Evolutionary conservation across 331 rosid genomes (phyloP).

Genomic region (Ulmus americana): DNA sequence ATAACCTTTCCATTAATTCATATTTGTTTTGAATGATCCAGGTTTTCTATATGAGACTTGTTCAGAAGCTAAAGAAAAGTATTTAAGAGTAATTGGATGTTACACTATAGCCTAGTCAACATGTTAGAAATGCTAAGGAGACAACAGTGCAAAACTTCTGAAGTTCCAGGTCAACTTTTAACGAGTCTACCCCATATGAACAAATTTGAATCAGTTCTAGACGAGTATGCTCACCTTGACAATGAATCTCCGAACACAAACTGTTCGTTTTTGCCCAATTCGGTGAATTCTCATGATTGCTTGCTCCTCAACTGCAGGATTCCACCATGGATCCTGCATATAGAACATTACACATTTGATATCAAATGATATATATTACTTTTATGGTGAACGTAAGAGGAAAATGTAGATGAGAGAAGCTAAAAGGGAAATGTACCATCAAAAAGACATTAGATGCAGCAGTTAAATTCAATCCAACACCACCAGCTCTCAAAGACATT

Average conservation of each 20-base stretch:
- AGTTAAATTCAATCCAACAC: constrained; percentile 85
- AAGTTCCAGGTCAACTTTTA: constrained; percentile 4
- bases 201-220: not conserved
- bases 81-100: not conserved
- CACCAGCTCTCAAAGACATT: constrained; percentile 78
- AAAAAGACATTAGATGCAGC: constrained; percentile 79
- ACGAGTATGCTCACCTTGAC: constrained; percentile 39
- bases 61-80: not conserved
- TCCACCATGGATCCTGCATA: constrained; percentile 85
- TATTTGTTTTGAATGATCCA: not conserved
- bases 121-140: not conserved
- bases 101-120: not conserved
- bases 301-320: constrained; percentile 91
- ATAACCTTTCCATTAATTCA: constrained; percentile 4
- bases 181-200: not conserved
- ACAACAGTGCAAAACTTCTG: not conserved
- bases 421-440: constrained; percentile 30
- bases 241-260: constrained; percentile 57
- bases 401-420: not conserved
- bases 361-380: not conserved
- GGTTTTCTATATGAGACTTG: not conserved
- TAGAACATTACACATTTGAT: not conserved
- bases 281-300: constrained; percentile 88
- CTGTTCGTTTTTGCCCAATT: constrained; percentile 60
- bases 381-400: not conserved